These are phyloP conservation scores for Discostella pseudostelligera DNA, from an alignment of 108 stramenopile species.

Conservation along the genomic window DNA sequence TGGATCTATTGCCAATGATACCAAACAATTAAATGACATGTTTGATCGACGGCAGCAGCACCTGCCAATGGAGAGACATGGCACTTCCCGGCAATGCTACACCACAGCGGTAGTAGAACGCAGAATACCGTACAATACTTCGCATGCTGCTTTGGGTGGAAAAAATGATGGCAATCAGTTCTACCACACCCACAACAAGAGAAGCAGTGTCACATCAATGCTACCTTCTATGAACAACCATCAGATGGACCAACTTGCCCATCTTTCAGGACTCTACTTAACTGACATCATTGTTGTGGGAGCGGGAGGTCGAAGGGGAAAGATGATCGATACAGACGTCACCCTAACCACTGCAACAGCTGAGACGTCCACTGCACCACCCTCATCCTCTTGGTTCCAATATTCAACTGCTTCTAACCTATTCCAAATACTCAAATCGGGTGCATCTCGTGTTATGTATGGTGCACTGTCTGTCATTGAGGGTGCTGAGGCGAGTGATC, in stretches of 20 bases:
- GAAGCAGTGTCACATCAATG: not conserved
- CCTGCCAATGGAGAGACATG: not conserved
- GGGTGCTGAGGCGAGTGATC: not conserved
- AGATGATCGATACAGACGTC: not conserved
- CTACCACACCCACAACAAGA: not conserved
- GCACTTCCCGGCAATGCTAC: too few species aligned
- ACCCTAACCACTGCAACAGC: not conserved
- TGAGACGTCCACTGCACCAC: not conserved
- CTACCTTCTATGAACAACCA: not conserved
- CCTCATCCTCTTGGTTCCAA: not conserved
- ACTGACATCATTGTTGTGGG: too few species aligned
- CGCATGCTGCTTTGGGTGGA: not conserved
- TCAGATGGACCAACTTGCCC: constrained; percentile 2
- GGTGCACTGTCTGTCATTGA: constrained; percentile 1
- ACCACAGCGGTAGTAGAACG: too few species aligned
- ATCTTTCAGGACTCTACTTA: not conserved
- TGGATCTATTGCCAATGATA: constrained; percentile 15
- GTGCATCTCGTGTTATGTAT: not conserved
- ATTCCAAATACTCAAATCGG: not conserved
- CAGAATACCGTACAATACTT: too few species aligned
- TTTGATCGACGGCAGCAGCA: not conserved
- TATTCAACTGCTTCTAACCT: not conserved
- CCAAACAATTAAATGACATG: not conserved
- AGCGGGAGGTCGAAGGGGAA: not conserved
- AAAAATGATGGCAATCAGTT: not conserved